phyloP scores from a whole-genome alignment of 352 stramenopile genomes.

The Globisporangium yorkense region DNA sequence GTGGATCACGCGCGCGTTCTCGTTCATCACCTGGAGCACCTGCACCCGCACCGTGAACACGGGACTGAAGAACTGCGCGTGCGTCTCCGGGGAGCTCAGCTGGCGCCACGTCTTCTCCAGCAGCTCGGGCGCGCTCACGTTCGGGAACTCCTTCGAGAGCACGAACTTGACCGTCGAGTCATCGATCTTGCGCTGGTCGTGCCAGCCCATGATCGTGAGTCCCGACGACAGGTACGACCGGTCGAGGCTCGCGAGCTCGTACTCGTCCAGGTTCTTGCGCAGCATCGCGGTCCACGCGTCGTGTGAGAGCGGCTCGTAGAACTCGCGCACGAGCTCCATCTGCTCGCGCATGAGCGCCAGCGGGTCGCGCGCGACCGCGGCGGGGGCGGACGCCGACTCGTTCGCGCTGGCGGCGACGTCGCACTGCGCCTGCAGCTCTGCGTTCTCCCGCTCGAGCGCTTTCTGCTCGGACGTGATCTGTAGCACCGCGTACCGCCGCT shows the following conservation, averaged over 20 bases:
- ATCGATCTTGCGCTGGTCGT: conserved; percentile 37
- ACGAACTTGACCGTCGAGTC: conserved; percentile 33
- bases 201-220: conserved; percentile 45
- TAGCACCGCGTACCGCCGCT: conserved; percentile 33
- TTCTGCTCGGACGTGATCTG: conserved; percentile 29
- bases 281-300: conserved; percentile 15
- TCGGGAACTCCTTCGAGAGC: conserved; percentile 38
- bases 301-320: conserved; percentile 25
- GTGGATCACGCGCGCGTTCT: conserved; percentile 47
- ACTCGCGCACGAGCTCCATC: conserved; percentile 36
- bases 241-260: conserved; percentile 18
- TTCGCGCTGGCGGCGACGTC: not conserved
- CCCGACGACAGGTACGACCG: conserved; percentile 25
- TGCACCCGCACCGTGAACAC: conserved; percentile 32
- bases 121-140: conserved; percentile 23
- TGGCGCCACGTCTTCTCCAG: conserved; percentile 34
- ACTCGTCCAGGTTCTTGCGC: conserved; percentile 23
- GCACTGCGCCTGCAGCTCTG: conserved; percentile 16
- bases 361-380: not conserved
- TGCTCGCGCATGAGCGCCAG: conserved; percentile 17
- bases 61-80: conserved; percentile 34
- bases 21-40: conserved; percentile 47
- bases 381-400: not conserved
- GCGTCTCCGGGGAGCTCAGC: conserved; percentile 23
- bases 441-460: conserved; percentile 28